phyloP scores from a whole-genome alignment of 352 stramenopile genomes.

The Pythium aquatile region DNA sequence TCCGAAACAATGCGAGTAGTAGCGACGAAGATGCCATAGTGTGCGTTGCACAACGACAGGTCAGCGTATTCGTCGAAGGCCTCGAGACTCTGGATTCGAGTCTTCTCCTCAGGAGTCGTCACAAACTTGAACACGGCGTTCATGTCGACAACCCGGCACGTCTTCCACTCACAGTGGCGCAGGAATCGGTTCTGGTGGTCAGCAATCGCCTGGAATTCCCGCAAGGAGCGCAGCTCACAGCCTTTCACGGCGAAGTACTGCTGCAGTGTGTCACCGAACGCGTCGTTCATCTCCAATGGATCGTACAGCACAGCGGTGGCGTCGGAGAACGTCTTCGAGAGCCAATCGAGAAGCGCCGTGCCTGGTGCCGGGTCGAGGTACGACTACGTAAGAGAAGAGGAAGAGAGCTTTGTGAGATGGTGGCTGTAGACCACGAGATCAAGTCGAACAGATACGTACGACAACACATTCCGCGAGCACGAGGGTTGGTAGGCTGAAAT shows the following conservation, averaged over 20 bases:
- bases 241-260: slow-evolving; percentile 70
- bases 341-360: slow-evolving; percentile 45
- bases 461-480: slow-evolving; percentile 71
- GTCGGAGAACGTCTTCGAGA: slow-evolving; percentile 36
- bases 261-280: slow-evolving; percentile 53
- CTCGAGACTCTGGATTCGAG: slow-evolving; percentile 47
- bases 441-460: slow-evolving; percentile 29
- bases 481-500: slow-evolving; percentile 47
- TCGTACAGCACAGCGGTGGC: slow-evolving; percentile 63
- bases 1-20: slow-evolving; percentile 28
- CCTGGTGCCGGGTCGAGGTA: slow-evolving; percentile 57
- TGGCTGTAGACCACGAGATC: background rate
- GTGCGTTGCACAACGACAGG: slow-evolving; percentile 60
- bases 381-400: slow-evolving; percentile 34
- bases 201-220: slow-evolving; percentile 33
- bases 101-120: slow-evolving; percentile 40
- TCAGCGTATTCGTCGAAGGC: slow-evolving; percentile 72
- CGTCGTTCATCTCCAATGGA: slow-evolving; percentile 41
- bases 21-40: slow-evolving; percentile 64
- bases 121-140: slow-evolving; percentile 51
- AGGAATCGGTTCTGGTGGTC: slow-evolving; percentile 46
- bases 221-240: slow-evolving; percentile 52
- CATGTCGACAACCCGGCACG: slow-evolving; percentile 57
- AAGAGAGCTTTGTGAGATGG: background rate
- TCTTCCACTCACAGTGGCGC: slow-evolving; percentile 31